Percentiles rank a stretch among this genome's conserved stretches.
Conservation (phyloP, 75 land plant genomes). For the Pinus taeda region DNA sequence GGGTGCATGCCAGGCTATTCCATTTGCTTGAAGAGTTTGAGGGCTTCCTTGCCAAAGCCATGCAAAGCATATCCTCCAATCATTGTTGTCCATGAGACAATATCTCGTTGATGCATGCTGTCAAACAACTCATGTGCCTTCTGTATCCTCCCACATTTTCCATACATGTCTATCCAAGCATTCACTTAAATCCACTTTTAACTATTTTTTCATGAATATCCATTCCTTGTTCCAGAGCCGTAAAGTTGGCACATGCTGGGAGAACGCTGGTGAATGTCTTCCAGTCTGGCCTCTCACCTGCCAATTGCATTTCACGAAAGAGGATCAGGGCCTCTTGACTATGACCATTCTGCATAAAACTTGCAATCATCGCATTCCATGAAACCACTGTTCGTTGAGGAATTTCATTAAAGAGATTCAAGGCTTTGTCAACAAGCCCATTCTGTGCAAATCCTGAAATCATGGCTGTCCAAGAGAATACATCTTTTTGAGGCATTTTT, state of each 20-base stretch:
- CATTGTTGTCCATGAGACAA: constrained; percentile 1
- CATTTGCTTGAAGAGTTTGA: neutral
- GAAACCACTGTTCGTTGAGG: neutral
- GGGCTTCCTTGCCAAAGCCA: neutral
- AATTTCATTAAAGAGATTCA: neutral
- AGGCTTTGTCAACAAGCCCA: neutral
- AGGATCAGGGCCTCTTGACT: neutral
- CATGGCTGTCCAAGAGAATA: neutral
- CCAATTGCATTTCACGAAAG: neutral
- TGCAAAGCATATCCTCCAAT: neutral
- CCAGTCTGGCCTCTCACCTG: neutral
- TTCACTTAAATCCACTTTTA: neutral
- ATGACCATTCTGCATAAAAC: neutral
- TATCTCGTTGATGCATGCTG: neutral
- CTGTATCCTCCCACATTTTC: neutral
- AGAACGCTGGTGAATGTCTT: neutral
- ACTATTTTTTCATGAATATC: neutral
- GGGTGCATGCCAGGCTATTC: neutral
- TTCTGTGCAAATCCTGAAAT: constrained; percentile 3
- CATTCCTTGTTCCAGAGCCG: neutral
- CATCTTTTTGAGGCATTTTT: neutral
- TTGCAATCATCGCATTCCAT: constrained; percentile 2
- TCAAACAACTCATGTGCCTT: neutral
- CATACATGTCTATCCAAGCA: constrained; percentile 1
- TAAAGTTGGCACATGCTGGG: neutral